Evolutionary conservation across 164 flowering plant species (phyloP).

Genomic region (Cinnamomum micranthum): DNA sequence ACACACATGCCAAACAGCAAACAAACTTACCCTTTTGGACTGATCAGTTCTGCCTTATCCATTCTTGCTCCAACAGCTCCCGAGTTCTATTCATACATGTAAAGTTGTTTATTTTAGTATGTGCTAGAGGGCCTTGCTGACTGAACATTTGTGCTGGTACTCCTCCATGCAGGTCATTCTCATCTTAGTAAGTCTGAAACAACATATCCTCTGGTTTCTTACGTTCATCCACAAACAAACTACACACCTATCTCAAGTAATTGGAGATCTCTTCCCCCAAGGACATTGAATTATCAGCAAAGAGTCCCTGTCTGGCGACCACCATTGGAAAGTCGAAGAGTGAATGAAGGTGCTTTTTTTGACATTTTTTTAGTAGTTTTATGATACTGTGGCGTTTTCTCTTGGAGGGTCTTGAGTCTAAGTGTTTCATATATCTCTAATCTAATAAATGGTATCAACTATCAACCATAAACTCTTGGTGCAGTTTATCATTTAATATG

Average conservation of each 20-base stretch:
- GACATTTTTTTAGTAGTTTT: neutral
- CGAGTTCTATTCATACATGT: neutral
- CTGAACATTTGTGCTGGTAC: constrained; percentile 1
- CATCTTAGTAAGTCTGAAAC: constrained; percentile 35
- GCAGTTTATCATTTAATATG: neutral
- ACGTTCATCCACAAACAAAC: constrained; percentile 43
- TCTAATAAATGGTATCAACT: neutral
- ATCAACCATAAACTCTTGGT: neutral
- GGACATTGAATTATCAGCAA: constrained; percentile 45
- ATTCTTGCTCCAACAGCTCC: neutral
- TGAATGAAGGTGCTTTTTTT: constrained; percentile 33
- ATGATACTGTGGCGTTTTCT: neutral
- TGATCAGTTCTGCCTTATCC: neutral
- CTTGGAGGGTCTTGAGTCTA: neutral
- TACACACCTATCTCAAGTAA: constrained; percentile 36
- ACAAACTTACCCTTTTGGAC: neutral
- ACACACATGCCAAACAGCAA: neutral
- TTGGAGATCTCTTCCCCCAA: constrained; percentile 57
- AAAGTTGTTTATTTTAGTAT: neutral
- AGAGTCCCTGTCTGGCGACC: constrained; percentile 44
- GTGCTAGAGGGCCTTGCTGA: neutral
- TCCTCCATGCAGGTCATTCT: constrained; percentile 31
- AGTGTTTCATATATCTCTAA: neutral
- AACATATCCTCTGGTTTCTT: constrained; percentile 38
- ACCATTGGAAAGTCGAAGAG: constrained; percentile 31